Base-by-base conservation (phyloP, 1,284 basidiomycete genomes). In the Tilletia indica region DNA sequence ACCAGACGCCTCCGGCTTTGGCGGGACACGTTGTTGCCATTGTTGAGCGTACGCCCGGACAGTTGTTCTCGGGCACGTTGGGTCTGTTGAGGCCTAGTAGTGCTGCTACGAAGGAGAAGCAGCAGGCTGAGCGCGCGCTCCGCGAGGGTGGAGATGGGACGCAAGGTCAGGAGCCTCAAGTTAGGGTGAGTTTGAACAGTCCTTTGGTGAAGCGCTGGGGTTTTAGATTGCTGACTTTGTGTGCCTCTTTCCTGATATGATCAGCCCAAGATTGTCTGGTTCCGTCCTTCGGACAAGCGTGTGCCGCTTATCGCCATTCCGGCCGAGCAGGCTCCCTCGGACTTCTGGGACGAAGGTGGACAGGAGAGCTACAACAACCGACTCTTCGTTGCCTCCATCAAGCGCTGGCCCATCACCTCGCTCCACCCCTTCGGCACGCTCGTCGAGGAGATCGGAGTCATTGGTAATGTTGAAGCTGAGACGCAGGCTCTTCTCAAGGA, bases 201-300 rank as follows among this genome's bases (percentile, higher is more conserved):
- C 25, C 25, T 31, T 31, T 31, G 25, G 25, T 31, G 25, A 31
- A 31, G 25, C 25, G 25, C 25, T 31, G 25, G 25, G 25, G 25
- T 31, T 31, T 31, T 31, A 2, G 25, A 31, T 31, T 31, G 3
- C 38, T 31, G 25, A 31, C 25, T 31, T 31, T n/a, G n/a, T n/a
- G 25, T 31, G 25, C 25, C 25, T n/a, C 25, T 31, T 31, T 31
- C 25, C 25, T 31, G 25, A 31, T 31, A 31, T 31, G 25, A 31
- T 31, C 91, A 95, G 58, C 97, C 96, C 77, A 99, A 97, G 88
- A 99, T 99, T 79, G 94, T 99, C 69, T 99, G 97, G 97, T 98
- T 99, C 89, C 96, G 98, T 86, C 97, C 97, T 2, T 97, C 96
- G 48, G 95, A 98, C 88, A 99, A 99, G 87, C 92, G 97, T 75